A percentile compares a stretch with the other conserved stretches of the same genome.
Evolutionary conservation across 1,139 yeast species (phyloP).

Genomic region (Lodderomyces metapsilosis): DNA sequence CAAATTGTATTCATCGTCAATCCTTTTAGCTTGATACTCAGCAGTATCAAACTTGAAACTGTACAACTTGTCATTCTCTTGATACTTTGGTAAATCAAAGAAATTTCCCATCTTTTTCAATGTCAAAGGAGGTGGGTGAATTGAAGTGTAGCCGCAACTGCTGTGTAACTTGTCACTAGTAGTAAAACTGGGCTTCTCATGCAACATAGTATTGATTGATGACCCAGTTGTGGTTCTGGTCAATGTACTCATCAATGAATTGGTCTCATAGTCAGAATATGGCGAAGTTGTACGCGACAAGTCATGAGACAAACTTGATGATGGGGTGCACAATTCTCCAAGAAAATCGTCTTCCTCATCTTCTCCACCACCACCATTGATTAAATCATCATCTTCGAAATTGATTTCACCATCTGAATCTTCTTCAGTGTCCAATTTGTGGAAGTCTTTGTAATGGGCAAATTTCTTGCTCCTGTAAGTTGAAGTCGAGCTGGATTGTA

Average conservation of each 20-base stretch:
- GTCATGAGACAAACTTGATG: constrained; percentile 10
- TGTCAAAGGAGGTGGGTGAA: constrained; percentile 11
- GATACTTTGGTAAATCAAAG: constrained; percentile 28
- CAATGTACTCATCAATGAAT: constrained; percentile 39
- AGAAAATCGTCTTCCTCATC: not conserved
- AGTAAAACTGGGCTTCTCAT: constrained; percentile 19
- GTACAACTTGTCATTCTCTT: constrained; percentile 14
- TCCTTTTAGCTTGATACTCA: constrained; percentile 6
- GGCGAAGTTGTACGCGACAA: constrained; percentile 45
- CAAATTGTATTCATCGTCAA: constrained; percentile 39
- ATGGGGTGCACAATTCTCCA: constrained; percentile 17
- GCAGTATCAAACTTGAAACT: constrained; percentile 15
- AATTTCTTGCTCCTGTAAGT: constrained; percentile 4
- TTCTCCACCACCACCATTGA: constrained; percentile 2
- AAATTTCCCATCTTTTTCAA: constrained; percentile 16
- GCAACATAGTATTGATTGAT: constrained; percentile 22
- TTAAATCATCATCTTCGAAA: constrained; percentile 6
- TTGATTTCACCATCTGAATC: constrained; percentile 10
- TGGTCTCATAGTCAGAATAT: constrained; percentile 34
- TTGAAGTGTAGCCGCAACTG: constrained; percentile 1
- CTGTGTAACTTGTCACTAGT: not conserved
- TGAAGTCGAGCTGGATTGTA: not conserved
- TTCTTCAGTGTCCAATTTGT: constrained; percentile 15
- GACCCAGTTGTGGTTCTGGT: constrained; percentile 48
- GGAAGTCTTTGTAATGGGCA: constrained; percentile 10